A percentile compares a stretch with the other conserved stretches of the same genome.
Conservation (phyloP, 345 rosid species). For the Nephelium lappaceum region DNA sequence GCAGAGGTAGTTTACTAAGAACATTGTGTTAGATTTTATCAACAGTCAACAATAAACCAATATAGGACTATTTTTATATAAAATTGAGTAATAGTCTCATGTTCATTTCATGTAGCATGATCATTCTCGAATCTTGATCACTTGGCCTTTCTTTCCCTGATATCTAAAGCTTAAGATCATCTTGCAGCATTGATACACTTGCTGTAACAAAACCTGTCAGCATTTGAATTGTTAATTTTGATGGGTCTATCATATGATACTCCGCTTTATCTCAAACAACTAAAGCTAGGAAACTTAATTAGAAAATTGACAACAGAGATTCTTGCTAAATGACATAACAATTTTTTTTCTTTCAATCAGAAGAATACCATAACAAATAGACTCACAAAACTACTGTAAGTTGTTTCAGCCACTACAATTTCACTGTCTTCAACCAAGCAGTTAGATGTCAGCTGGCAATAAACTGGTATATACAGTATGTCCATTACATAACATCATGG, state of each 20-base stretch:
- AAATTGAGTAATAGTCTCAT: no score
- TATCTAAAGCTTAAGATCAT: no score
- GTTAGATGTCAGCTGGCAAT: background rate
- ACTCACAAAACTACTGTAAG: background rate
- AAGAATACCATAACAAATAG: constrained; percentile 11
- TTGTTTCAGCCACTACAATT: background rate
- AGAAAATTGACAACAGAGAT: background rate
- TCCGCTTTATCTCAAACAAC: constrained; percentile 10
- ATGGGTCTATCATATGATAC: background rate
- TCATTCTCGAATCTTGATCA: no score
- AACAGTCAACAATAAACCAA: no score
- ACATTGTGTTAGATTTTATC: no score
- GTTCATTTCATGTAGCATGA: no score
- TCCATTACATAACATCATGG: constrained; percentile 14
- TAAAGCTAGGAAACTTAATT: constrained; percentile 18
- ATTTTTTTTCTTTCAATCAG: background rate
- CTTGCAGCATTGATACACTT: no score
- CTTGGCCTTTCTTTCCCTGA: no score
- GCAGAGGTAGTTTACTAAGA: no score
- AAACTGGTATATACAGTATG: background rate
- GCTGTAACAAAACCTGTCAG: no score
- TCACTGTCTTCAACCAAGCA: constrained; percentile 6
- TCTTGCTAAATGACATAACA: constrained; percentile 12
- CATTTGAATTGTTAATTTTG: background rate
- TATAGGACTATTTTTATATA: no score